Evolutionary conservation across 257 asterid genomes (phyloP).

Genomic region (Leonotis leonurus): DNA sequence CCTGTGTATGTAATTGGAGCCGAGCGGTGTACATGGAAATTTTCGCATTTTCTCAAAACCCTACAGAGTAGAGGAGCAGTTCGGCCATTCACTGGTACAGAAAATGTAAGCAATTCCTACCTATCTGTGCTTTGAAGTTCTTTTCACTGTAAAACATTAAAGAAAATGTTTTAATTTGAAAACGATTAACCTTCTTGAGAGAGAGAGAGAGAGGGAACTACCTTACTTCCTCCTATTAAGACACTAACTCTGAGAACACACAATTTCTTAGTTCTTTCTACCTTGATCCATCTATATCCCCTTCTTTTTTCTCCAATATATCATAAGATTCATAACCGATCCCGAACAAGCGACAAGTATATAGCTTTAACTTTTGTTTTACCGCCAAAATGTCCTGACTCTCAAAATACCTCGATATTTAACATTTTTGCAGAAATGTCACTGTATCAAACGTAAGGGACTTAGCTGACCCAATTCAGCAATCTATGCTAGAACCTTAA

Average conservation of each 20-base stretch:
- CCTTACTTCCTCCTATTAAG: neutral
- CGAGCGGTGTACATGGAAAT: slow-evolving; percentile 82
- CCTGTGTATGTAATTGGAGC: slow-evolving; percentile 88
- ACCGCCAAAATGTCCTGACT: no score
- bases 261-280: neutral
- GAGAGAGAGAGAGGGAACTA: neutral
- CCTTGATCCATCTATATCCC: neutral
- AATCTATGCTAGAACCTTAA: no score
- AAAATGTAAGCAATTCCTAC: slow-evolving; percentile 42
- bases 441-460: no score
- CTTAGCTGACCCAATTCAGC: no score
- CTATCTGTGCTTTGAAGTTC: neutral
- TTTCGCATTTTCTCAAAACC: slow-evolving; percentile 54
- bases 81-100: slow-evolving; percentile 64
- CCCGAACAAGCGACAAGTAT: no score
- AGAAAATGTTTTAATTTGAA: neutral
- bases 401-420: no score
- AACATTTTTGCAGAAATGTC: no score
- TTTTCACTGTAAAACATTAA: neutral
- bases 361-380: no score
- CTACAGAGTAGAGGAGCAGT: slow-evolving; percentile 48
- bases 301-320: no score
- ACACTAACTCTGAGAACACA: neutral
- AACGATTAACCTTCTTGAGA: neutral
- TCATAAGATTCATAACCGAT: neutral